Conservation (phyloP, 768 basidiomycete species). For the Termitomyces sp. region DNA sequence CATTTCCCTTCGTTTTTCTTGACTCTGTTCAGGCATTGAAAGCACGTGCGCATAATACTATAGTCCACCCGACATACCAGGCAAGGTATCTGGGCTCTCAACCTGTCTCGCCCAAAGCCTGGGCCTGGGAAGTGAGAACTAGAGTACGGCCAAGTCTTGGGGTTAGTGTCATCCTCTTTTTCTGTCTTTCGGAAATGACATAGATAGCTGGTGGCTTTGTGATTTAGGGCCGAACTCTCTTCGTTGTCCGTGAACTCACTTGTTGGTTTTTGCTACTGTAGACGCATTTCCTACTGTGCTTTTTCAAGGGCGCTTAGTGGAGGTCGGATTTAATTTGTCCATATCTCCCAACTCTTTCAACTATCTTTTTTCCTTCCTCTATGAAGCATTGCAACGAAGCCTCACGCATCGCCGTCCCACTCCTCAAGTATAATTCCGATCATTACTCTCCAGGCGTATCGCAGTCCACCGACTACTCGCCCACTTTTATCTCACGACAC, state of each 20-base stretch:
- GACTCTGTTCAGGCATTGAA: neutral
- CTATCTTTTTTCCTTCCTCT: neutral
- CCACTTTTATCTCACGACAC: neutral
- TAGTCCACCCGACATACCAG: neutral
- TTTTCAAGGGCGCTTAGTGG: neutral
- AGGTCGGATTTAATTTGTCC: neutral
- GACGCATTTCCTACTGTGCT: neutral
- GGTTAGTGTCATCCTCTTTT: neutral
- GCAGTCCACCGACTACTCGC: neutral
- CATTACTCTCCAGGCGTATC: neutral
- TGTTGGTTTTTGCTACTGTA: neutral
- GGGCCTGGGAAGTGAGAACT: neutral
- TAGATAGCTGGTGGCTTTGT: neutral
- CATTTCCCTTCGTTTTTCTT: neutral
- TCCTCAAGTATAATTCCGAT: neutral
- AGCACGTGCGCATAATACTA: neutral
- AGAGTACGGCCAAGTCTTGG: neutral
- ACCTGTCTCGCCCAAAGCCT: neutral
- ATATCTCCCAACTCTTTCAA: neutral
- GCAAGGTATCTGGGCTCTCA: neutral
- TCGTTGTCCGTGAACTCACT: neutral
- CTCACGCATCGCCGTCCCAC: neutral
- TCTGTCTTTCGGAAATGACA: neutral
- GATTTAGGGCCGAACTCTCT: neutral
- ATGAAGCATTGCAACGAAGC: neutral